Conservation (phyloP, 148 eudicot genomes). For the Mesembryanthemum crystallinum region DNA sequence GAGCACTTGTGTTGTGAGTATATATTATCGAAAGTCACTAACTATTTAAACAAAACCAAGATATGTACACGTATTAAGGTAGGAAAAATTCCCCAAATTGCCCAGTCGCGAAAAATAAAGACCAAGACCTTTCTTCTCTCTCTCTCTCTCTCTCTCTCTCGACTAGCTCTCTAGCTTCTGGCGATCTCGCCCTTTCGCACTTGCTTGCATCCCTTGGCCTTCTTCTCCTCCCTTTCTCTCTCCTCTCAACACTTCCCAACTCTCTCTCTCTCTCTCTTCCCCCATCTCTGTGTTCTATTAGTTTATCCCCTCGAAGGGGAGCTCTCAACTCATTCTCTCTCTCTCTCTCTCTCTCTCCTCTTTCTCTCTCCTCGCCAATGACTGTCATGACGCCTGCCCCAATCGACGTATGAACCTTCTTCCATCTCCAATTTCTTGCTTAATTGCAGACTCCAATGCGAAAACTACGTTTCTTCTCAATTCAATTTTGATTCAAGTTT, state of each 20-base stretch:
- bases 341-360: constrained; percentile 4
- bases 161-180: constrained; percentile 17
- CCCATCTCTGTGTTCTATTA: not conserved
- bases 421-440: not conserved
- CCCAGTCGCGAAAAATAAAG: not conserved
- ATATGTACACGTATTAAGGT: too few relatives aligned
- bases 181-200: constrained; percentile 34
- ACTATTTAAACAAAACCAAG: too few relatives aligned
- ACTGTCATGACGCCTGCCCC: constrained; percentile 66
- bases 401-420: constrained; percentile 39
- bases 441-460: constrained; percentile 6
- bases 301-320: not conserved
- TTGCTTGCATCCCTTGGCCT: not conserved
- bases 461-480: not conserved
- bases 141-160: not conserved
- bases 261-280: constrained; percentile 5
- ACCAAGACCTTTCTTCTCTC: not conserved
- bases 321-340: not conserved
- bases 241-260: not conserved
- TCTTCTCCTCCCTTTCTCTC: constrained; percentile 6
- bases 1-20: too few relatives aligned
- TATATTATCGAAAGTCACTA: too few relatives aligned
- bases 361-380: constrained; percentile 32
- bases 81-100: not conserved
- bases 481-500: constrained; percentile 15